Evolutionary conservation across 1,284 basidiomycete species (phyloP).

Genomic region (Rhizopogon parksii): DNA sequence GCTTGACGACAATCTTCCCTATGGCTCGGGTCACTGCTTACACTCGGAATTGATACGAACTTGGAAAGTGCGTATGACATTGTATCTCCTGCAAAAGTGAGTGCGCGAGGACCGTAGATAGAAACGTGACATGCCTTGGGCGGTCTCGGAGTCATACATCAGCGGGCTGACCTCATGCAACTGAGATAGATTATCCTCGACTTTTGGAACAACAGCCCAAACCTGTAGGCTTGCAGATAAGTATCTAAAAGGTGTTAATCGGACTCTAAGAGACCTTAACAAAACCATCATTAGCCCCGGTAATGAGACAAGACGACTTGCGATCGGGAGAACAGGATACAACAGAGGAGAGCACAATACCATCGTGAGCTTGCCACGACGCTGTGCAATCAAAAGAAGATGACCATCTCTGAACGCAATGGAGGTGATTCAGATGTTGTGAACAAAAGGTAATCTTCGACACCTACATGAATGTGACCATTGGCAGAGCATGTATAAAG

Average conservation of each 20-base stretch:
- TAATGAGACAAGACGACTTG: slow-evolving; percentile 50
- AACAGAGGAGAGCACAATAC: slow-evolving; percentile 75
- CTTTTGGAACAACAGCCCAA: slow-evolving; percentile 43
- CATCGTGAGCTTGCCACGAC: slow-evolving; percentile 74
- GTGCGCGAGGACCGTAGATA: not conserved
- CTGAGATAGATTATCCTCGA: not conserved
- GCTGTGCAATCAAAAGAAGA: slow-evolving; percentile 78
- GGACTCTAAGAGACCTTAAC: slow-evolving; percentile 55
- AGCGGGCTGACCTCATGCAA: not conserved
- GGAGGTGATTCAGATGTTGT: slow-evolving; percentile 4
- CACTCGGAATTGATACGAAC: slow-evolving; percentile 82
- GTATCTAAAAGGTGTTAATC: not conserved
- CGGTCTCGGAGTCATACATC: not conserved
- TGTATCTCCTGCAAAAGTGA: slow-evolving; percentile 39
- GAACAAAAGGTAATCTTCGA: slow-evolving; percentile 6
- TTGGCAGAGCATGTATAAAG: slow-evolving; percentile 81
- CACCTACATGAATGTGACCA: slow-evolving; percentile 65
- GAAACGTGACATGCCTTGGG: not conserved
- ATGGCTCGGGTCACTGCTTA: slow-evolving; percentile 63
- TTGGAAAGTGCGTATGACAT: slow-evolving; percentile 73
- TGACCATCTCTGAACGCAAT: slow-evolving; percentile 58
- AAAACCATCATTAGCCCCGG: slow-evolving; percentile 79
- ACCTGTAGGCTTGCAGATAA: slow-evolving; percentile 31
- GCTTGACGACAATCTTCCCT: slow-evolving; percentile 90
- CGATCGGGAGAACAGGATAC: slow-evolving; percentile 33